Evolutionary conservation across 257 asterid genomes (phyloP).

Genomic region (Echium plantagineum): DNA sequence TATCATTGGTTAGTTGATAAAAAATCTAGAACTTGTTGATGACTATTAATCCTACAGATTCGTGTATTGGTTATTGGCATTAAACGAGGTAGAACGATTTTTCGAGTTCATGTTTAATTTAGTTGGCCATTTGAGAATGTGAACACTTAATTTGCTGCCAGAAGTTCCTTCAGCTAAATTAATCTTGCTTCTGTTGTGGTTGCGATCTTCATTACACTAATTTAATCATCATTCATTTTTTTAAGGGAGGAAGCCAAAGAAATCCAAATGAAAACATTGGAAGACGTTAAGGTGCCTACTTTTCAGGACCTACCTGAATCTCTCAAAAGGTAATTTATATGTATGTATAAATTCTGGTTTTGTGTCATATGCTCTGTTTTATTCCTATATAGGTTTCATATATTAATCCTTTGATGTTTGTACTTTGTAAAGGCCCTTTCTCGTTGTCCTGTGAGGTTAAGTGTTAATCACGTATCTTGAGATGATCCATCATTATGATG

Average conservation of each 20-base stretch:
- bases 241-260: slow-evolving; percentile 75
- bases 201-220: background rate
- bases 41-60: no score
- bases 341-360: background rate
- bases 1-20: no score
- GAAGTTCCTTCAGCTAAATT: no score
- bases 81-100: no score
- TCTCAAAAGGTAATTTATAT: slow-evolving; percentile 35
- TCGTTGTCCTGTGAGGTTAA: background rate
- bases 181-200: no score
- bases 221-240: background rate
- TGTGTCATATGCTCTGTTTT: background rate
- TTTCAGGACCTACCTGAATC: slow-evolving; percentile 33
- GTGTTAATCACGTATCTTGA: background rate
- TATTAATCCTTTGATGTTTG: background rate
- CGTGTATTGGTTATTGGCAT: no score
- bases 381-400: background rate
- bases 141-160: background rate
- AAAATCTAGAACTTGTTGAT: no score
- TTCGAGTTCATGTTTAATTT: no score
- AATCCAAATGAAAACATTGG: slow-evolving; percentile 25
- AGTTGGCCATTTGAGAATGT: no score
- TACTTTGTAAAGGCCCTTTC: background rate
- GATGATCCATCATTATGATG: background rate
- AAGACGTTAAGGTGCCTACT: slow-evolving; percentile 7